These are phyloP conservation scores for Aethionema arabicum DNA, from an alignment of 345 rosid species.

Conservation along the genomic window DNA sequence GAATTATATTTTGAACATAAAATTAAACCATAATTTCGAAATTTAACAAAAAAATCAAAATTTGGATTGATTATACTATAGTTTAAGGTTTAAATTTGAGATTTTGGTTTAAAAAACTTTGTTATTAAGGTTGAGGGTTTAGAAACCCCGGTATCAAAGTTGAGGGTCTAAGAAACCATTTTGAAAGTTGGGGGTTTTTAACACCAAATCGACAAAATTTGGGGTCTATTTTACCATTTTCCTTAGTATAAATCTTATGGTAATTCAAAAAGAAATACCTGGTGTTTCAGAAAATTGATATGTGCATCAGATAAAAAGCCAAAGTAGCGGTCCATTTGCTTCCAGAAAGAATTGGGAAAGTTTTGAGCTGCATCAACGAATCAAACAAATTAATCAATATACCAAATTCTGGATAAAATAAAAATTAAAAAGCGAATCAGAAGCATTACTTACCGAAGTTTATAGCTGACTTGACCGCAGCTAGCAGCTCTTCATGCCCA, in stretches of 20 bases:
- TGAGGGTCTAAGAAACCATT: too few species aligned
- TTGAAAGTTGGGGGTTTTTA: too few species aligned
- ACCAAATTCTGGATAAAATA: slow-evolving; percentile 9
- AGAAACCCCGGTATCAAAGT: too few species aligned
- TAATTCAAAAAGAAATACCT: slow-evolving; percentile 47
- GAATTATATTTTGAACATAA: too few species aligned
- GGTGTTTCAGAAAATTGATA: slow-evolving; percentile 63
- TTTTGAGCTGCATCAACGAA: slow-evolving; percentile 54
- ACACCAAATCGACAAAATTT: too few species aligned
- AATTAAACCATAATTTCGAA: too few species aligned
- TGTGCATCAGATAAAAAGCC: slow-evolving; percentile 72
- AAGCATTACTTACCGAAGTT: slow-evolving; percentile 51
- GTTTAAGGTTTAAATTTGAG: too few species aligned
- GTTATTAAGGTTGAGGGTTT: too few species aligned
- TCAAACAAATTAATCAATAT: slow-evolving; percentile 35
- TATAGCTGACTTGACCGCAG: slow-evolving; percentile 78
- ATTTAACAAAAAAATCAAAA: too few species aligned
- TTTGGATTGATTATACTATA: too few species aligned
- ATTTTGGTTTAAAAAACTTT: too few species aligned
- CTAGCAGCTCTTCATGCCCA: slow-evolving; percentile 82
- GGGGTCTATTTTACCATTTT: too few species aligned
- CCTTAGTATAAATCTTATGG: not conserved
- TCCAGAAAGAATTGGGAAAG: slow-evolving; percentile 64
- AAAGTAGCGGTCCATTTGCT: slow-evolving; percentile 76
- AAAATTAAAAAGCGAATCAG: slow-evolving; percentile 21